Evolutionary conservation across 306 rosid genomes (phyloP).

Genomic region (Luffa aegyptiaca): DNA sequence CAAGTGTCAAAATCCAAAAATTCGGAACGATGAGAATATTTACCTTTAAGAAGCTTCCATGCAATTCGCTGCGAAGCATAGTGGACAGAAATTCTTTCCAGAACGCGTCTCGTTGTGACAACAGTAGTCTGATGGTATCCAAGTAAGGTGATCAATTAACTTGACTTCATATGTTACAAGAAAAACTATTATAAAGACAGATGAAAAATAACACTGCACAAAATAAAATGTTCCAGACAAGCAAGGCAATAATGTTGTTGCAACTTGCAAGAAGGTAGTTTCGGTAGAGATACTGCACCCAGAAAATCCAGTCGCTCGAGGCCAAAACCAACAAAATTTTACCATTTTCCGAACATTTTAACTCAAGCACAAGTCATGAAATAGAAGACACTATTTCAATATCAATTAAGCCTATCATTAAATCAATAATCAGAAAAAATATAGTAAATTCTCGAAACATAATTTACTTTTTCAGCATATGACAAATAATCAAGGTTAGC

Average conservation of each 20-base stretch:
- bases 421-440: not conserved
- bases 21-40: not conserved
- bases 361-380: not conserved
- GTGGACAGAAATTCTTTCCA: slow-evolving; percentile 63
- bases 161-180: not conserved
- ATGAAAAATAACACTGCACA: not conserved
- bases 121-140: slow-evolving; percentile 43
- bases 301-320: not conserved
- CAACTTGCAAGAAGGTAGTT: not conserved
- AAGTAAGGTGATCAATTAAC: not conserved
- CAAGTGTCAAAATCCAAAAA: not conserved
- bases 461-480: not conserved
- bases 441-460: not conserved
- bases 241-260: not conserved
- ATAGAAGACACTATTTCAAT: not conserved
- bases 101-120: slow-evolving; percentile 62
- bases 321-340: not conserved
- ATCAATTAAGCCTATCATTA: not conserved
- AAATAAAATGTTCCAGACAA: not conserved
- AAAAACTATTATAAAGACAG: not conserved
- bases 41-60: slow-evolving; percentile 89
- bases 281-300: not conserved
- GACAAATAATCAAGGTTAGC: not conserved
- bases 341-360: not conserved
- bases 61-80: slow-evolving; percentile 58